Evolutionary conservation across 2,329 filamentous ascomycete species (phyloP).

Genomic region (Xylaria multiplex): DNA sequence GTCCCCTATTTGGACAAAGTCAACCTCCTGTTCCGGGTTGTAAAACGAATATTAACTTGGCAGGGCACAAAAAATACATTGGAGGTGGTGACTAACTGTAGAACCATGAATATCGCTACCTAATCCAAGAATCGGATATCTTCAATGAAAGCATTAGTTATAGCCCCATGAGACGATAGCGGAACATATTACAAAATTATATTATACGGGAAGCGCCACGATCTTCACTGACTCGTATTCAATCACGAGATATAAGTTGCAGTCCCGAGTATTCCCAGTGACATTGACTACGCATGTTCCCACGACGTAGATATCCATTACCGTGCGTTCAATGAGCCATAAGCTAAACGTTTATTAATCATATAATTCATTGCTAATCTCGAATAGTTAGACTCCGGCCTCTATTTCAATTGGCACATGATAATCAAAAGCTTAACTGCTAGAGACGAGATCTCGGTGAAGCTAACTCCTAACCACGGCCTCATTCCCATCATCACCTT

Average conservation of each 20-base stretch:
- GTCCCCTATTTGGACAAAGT: no score
- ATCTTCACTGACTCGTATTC: neutral
- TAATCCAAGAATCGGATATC: no score
- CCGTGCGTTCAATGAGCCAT: neutral
- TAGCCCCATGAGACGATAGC: no score
- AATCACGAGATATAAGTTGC: neutral
- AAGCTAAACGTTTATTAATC: neutral
- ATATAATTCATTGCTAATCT: neutral
- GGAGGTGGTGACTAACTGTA: no score
- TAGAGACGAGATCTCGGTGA: neutral
- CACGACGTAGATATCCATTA: neutral
- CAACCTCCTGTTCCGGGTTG: no score
- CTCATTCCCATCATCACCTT: slow-evolving; percentile 42
- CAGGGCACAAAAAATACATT: no score
- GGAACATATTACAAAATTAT: no score
- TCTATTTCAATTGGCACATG: neutral
- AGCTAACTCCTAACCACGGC: neutral
- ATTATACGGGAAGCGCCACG: neutral
- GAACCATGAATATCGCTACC: no score
- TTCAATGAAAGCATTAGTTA: no score
- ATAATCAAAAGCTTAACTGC: slow-evolving; percentile 10
- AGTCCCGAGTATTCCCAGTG: no score
- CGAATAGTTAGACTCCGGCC: neutral
- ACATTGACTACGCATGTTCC: neutral
- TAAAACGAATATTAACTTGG: no score